These are phyloP conservation scores for Zygoascus sp. DNA, from an alignment of 1,139 yeast species.

Conservation along the genomic window DNA sequence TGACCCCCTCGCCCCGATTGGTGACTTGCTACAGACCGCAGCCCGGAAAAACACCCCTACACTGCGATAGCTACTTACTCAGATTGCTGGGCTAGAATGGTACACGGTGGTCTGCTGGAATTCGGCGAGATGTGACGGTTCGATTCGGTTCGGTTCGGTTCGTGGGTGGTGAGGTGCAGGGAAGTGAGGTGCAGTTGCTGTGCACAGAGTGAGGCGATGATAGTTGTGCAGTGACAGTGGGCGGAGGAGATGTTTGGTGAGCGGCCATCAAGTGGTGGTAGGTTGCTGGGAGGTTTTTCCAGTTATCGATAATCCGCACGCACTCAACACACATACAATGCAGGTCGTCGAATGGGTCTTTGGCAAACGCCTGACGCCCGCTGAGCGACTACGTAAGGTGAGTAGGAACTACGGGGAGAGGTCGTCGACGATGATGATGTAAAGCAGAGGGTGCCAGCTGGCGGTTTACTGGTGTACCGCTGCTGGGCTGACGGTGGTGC, in stretches of 20 bases:
- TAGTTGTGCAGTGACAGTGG: neutral
- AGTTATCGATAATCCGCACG: neutral
- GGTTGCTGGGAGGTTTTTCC: neutral
- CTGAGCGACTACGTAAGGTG: slow-evolving; percentile 79
- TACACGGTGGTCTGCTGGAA: no score
- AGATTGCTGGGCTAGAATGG: no score
- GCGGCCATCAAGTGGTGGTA: neutral
- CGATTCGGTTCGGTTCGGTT: no score
- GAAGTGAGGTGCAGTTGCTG: no score
- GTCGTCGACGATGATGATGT: neutral
- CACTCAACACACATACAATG: slow-evolving; percentile 36
- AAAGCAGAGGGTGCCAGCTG: no score
- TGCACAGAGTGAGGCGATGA: no score
- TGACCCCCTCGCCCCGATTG: neutral
- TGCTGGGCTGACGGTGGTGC: no score
- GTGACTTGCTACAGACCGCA: neutral
- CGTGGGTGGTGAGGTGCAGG: no score
- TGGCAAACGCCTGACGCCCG: slow-evolving; percentile 91
- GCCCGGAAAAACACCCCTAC: no score
- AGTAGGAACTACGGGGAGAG: slow-evolving; percentile 18
- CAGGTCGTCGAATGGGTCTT: slow-evolving; percentile 89
- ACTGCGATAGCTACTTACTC: no score
- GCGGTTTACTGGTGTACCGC: no score
- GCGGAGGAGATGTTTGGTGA: neutral
- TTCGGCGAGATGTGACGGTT: no score